Base-by-base conservation (phyloP, 2,329 filamentous ascomycete genomes). In the Aureobasidium sp. region DNA sequence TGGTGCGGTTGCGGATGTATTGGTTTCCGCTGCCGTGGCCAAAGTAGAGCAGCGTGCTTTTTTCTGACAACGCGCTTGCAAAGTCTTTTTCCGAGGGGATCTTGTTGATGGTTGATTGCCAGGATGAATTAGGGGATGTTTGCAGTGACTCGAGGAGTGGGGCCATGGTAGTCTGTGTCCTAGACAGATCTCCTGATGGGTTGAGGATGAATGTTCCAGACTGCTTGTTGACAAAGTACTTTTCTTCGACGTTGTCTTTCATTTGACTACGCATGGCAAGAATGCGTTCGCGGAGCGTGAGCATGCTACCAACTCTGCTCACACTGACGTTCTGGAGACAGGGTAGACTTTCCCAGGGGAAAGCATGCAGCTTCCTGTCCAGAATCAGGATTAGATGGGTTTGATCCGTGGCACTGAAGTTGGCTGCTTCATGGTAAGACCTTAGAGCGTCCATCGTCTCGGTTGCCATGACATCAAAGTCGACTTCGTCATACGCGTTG, bases 401-500 rank as follows among this genome's bases (percentile, higher is more conserved):
- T 17, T 69, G 70, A 62, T 66, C 70, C 58, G 67, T 67, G 58
- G 68, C 64, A 27, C 78, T 67, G 14, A 66, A 67, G 8, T 72
- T 71, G 5, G 70, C 72, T 27, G 74, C 75, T 61, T 81, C 80
- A 69, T 96, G 87, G 70, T 97, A 97, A 0, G 85, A 83, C 55
- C 87, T 84, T 29, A 99, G 78, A 2, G 91, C 90, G 74, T 97
- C 93, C 42, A 91, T 83, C 0, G 90, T 90, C 68, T 96, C 91
- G 42, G 97, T 82, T 5, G 92, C 86, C 84, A 99, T 95, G 51
- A 82, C 78, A 68, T 99, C 94, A 71, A 97, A 96, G 74, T 97
- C 93, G 65, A 99, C 90, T 76, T 99, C 94, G 68, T 99, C 94
- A 74, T 97, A 97, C 0, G 95, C 94, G 71, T 97, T 99, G 52